Conservation (phyloP, 331 rosid genomes). For the Stylosanthes scabra region DNA sequence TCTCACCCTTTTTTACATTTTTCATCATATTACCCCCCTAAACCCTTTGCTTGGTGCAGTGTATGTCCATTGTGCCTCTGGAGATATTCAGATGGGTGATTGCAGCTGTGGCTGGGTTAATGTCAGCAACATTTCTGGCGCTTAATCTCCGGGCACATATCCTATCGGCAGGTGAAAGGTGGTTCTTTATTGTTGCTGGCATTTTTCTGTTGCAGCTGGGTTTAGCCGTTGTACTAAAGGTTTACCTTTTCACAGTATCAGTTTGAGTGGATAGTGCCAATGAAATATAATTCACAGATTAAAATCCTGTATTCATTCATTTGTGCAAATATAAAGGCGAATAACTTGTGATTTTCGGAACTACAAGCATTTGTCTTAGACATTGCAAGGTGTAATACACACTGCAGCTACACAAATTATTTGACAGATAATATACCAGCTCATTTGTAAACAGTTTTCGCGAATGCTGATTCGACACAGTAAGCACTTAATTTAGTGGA, state of each 20-base stretch:
- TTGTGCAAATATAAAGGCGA: slow-evolving; percentile 47
- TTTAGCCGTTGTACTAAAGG: slow-evolving; percentile 74
- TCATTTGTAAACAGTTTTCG: not conserved
- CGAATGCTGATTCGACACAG: not conserved
- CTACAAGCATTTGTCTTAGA: not conserved
- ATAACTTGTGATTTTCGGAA: slow-evolving; percentile 36
- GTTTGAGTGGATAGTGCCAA: slow-evolving; percentile 54
- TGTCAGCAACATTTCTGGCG: slow-evolving; percentile 96
- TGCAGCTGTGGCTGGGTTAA: slow-evolving; percentile 87
- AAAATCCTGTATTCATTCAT: slow-evolving; percentile 55
- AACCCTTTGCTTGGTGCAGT: slow-evolving; percentile 60
- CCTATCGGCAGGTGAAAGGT: slow-evolving; percentile 85
- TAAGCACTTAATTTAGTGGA: not conserved
- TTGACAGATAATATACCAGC: not conserved
- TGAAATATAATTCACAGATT: slow-evolving; percentile 45
- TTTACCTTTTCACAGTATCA: slow-evolving; percentile 78
- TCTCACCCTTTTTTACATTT: slow-evolving; percentile 10
- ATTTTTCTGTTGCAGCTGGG: slow-evolving; percentile 93
- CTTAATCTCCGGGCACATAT: slow-evolving; percentile 93
- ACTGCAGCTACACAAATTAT: not conserved
- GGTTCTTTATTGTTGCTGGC: slow-evolving; percentile 89
- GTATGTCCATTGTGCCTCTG: slow-evolving; percentile 82
- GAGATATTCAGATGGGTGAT: slow-evolving; percentile 88
- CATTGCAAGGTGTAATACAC: not conserved
- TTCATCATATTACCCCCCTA: not conserved